A percentile compares a stretch with the other conserved stretches of the same genome.
phyloP scores from a whole-genome alignment of 495 filamentous ascomycete genomes.

The Penicillium argentinense region DNA sequence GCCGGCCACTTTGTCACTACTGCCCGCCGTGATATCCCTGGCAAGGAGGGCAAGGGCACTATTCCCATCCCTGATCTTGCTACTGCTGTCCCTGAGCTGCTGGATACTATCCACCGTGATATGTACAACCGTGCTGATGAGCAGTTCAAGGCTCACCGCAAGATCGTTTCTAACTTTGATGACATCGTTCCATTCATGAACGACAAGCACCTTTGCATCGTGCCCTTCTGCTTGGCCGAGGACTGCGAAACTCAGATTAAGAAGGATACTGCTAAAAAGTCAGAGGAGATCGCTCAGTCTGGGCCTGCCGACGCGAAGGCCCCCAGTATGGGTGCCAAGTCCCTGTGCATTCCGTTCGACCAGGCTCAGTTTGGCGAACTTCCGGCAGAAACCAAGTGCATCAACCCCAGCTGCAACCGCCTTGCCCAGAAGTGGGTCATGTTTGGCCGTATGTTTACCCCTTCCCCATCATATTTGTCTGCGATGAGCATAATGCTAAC shows the following conservation, averaged over 20 bases:
- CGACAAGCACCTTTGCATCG: conserved; percentile 84
- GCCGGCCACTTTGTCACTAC: conserved; percentile 79
- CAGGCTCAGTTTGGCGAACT: too few relatives aligned
- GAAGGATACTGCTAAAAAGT: conserved; percentile 74
- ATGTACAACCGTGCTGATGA: conserved; percentile 81
- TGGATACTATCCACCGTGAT: conserved; percentile 85
- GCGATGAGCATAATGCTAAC: conserved; percentile 2
- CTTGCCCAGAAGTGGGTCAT: conserved; percentile 79
- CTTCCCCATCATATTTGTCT: too few relatives aligned
- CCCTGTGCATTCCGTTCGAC: conserved; percentile 94
- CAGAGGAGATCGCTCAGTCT: conserved; percentile 53
- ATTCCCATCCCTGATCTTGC: conserved; percentile 71
- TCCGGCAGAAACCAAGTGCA: conserved; percentile 81
- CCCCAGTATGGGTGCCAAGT: conserved; percentile 96
- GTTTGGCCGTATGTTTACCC: conserved; percentile 63
- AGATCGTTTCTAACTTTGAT: conserved; percentile 81
- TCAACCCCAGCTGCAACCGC: conserved; percentile 76
- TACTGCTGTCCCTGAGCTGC: conserved; percentile 69
- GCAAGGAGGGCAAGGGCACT: conserved; percentile 67
- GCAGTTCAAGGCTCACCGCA: conserved; percentile 73
- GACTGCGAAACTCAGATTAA: conserved; percentile 94
- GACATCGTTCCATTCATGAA: conserved; percentile 86
- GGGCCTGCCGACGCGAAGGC: conserved; percentile 76
- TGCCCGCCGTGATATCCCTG: conserved; percentile 77
- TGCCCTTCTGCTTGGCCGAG: conserved; percentile 77